Evolutionary conservation across 176 grass and related monocot species (phyloP).

Genomic region (Zoysia japonica): DNA sequence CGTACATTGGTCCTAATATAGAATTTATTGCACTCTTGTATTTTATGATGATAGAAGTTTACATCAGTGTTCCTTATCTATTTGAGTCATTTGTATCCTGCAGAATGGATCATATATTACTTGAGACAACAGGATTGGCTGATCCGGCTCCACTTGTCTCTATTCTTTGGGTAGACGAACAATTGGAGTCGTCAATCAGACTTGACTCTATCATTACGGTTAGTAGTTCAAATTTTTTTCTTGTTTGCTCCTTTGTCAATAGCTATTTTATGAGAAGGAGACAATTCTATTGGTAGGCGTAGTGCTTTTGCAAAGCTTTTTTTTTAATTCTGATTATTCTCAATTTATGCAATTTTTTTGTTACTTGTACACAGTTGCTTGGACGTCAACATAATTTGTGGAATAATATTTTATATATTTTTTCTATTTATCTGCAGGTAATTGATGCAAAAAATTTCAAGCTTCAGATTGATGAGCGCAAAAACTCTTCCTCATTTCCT

Average conservation of each 20-base stretch:
- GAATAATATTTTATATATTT: constrained; percentile 11
- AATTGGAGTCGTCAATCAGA: constrained; percentile 78
- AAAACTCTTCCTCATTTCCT: constrained; percentile 67
- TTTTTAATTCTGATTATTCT: constrained; percentile 3
- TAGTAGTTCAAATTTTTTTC: constrained; percentile 34
- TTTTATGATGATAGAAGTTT: neutral
- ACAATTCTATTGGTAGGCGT: constrained; percentile 23
- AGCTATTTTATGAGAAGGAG: constrained; percentile 4
- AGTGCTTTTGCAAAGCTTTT: neutral
- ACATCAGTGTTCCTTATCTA: constrained; percentile 34
- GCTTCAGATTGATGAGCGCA: constrained; percentile 80
- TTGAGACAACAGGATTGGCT: constrained; percentile 93
- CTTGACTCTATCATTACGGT: constrained; percentile 96
- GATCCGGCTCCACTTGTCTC: constrained; percentile 91
- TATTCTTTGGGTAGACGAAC: constrained; percentile 95
- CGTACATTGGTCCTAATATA: constrained; percentile 20
- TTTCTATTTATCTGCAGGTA: constrained; percentile 51
- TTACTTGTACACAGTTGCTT: neutral
- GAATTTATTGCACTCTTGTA: constrained; percentile 19
- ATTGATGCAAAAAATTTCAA: constrained; percentile 92
- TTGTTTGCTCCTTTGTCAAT: neutral
- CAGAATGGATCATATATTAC: constrained; percentile 98
- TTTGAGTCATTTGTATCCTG: constrained; percentile 27
- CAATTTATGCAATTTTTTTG: neutral
- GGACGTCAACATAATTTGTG: no score